These are phyloP conservation scores for Pascua sp. DNA, from an alignment of 1,284 basidiomycete genomes.

Conservation along the genomic window DNA sequence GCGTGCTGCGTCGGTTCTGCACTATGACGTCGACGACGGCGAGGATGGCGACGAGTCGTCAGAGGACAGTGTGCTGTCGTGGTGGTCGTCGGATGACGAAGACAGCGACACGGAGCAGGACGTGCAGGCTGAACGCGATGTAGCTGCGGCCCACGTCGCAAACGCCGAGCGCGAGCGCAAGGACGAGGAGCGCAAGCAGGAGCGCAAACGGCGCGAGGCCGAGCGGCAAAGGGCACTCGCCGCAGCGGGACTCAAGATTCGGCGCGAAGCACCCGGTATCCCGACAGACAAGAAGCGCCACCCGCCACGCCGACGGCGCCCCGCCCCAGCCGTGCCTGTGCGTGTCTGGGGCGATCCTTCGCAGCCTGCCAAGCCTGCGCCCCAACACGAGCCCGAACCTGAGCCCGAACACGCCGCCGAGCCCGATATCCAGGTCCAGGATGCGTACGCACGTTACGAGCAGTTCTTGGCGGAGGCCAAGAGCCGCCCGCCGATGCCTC, in stretches of 20 bases:
- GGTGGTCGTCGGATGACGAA: conserved; percentile 45
- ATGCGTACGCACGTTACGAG: conserved; percentile 88
- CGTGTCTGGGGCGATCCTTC: background rate
- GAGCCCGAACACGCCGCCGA: conserved; percentile 1
- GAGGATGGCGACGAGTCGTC: conserved; percentile 36
- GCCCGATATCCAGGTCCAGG: conserved; percentile 58
- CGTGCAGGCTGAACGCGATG: conserved; percentile 33
- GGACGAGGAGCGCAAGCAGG: conserved; percentile 52
- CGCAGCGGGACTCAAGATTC: conserved; percentile 77
- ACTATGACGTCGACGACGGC: conserved; percentile 19
- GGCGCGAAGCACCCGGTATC: conserved; percentile 37
- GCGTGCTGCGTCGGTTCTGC: background rate
- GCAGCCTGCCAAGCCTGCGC: background rate
- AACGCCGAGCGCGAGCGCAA: conserved; percentile 37
- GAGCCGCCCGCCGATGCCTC: background rate
- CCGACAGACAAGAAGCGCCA: conserved; percentile 25
- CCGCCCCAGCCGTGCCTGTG: conserved; percentile 7
- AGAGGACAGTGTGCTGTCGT: conserved; percentile 37
- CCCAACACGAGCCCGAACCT: background rate
- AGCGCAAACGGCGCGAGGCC: conserved; percentile 63
- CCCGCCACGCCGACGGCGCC: background rate
- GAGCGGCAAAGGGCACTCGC: conserved; percentile 78
- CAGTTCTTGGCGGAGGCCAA: conserved; percentile 59
- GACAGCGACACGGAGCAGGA: conserved; percentile 33
- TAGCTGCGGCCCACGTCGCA: conserved; percentile 50